Evolutionary conservation across 2,329 filamentous ascomycete species (phyloP), one percentile per base, ranked within the genome.

Genomic region (Monosporascus sp.): DNA sequence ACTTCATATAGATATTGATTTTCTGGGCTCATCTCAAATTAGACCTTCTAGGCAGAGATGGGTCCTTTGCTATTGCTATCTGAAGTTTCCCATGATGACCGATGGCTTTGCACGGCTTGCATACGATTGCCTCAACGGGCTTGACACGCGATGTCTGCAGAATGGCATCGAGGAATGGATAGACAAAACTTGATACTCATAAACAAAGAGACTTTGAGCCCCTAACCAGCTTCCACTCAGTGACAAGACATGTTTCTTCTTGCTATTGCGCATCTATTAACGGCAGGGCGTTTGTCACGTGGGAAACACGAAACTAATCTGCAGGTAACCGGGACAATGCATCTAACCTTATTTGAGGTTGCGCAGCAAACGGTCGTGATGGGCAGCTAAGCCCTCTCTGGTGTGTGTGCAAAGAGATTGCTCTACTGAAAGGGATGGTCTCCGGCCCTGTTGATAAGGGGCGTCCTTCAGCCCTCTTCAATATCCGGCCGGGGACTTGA

Each of bases 301-400:
- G 70, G 69, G 62, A 70, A 67, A 65, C 68, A 65, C 63, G 64
- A 63, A 60, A 66, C 61, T 62, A 56, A 55, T 55, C 64, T 71
- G 70, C 69, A 65, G 60, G 68, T 69, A 71, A 63, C 70, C 69
- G 70, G 57, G 26, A 37, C 47, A 52, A 65, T 64, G 67, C 65
- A 68, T 64, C 61, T 60, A 71, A 69, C 67, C 65, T 66, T 68
- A 67, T 68, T 65, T 67, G 64, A 70, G 59, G 60, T 66, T 63
- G 59, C 55, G 60, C 56, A 65, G 63, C 65, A 69, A 69, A 68
- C 65, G 65, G 59, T 54, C 49, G 51, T 60, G 64, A 67, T 66
- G 56, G 31, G 57, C 55, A 60, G 50, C 53, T 56, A 38, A 24
- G 37, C 16, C 40, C 37, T 22, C 48, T 26, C 22, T 46, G 48